Base-by-base conservation (phyloP, 148 eudicot genomes). In the Camellia lanceoleosa region DNA sequence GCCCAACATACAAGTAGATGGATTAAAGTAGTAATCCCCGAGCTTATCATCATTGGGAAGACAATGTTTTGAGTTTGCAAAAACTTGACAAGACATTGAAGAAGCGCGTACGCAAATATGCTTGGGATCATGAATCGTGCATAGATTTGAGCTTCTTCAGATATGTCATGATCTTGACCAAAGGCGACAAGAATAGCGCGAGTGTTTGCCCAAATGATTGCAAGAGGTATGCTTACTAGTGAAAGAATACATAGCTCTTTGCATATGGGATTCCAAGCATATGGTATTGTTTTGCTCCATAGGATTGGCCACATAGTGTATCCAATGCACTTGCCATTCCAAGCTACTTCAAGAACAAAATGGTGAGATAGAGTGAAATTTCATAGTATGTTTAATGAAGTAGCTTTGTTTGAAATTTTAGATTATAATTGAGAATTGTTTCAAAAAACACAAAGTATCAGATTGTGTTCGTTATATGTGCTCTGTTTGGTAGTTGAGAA, bases 311-410 rank as follows among this genome's bases (percentile, higher is more conserved):
- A 47, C 94, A 89, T 30, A 91, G 55, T 9, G 94, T 91, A 55
- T 91, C 94, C 82, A 91, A 74, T 73, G 92, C 91, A 79, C 90
- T 81, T 43, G 94, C 87, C 92, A 91, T 87, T 49, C 94, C 94
- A 82, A 88, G 67, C 94, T 91, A 30, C 68, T n/a, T 74, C 59
- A 38, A 62, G 51, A 15, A 61, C 43, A 30, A 61, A 58, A 5
- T 46, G 9, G 38, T 8, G 47, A 38, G 64, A 46, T 3, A 43
- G 5, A 41, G 38, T 30, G 38, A 16, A 77, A 62, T 11, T 62
- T 67, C 38, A 49, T 15, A 38, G 38, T 1, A 30, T 64, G 6
- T 64, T 42, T 19, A 64, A 5, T 15, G 15, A 14, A 68, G 15
- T 2, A 14, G 41, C 43, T 69, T 1, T 54, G 4, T 69, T 69